These are phyloP conservation scores for Nyssa sinensis DNA, from an alignment of 148 eudicot species.

Conservation along the genomic window DNA sequence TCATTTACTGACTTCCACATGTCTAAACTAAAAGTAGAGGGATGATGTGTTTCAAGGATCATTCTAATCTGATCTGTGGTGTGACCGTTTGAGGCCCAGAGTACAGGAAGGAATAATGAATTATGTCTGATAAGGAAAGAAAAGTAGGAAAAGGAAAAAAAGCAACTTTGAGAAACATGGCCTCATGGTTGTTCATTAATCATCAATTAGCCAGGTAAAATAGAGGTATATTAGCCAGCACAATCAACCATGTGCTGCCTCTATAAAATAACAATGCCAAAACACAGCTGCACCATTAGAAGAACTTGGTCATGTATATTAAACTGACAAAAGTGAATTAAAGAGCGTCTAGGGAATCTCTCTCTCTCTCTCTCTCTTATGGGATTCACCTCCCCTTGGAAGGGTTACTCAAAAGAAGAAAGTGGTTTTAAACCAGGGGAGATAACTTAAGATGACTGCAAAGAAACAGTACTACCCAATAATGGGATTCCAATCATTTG, in stretches of 20 bases:
- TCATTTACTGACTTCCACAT: constrained; percentile 11
- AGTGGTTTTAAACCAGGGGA: constrained; percentile 1
- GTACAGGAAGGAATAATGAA: constrained; percentile 19
- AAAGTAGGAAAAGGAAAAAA: constrained; percentile 15
- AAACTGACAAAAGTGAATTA: constrained; percentile 14
- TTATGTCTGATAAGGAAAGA: constrained; percentile 11
- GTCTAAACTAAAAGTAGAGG: neutral
- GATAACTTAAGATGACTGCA: neutral
- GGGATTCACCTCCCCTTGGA: neutral
- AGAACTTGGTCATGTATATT: constrained; percentile 15
- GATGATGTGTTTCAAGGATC: constrained; percentile 11
- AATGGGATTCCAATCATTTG: constrained; percentile 6
- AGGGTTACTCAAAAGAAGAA: neutral
- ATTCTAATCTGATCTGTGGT: neutral
- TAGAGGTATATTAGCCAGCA: neutral
- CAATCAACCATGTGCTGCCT: constrained; percentile 10
- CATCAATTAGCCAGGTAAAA: neutral
- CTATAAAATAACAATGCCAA: neutral
- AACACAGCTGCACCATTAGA: neutral
- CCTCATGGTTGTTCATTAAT: constrained; percentile 23
- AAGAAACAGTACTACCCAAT: neutral
- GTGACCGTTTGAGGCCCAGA: constrained; percentile 19
- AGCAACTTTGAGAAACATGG: constrained; percentile 32
- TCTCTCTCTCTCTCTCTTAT: constrained; percentile 1
- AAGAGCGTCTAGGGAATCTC: neutral